Evolutionary conservation across 768 basidiomycete genomes (phyloP).

Genomic region (Boletus fagicola): DNA sequence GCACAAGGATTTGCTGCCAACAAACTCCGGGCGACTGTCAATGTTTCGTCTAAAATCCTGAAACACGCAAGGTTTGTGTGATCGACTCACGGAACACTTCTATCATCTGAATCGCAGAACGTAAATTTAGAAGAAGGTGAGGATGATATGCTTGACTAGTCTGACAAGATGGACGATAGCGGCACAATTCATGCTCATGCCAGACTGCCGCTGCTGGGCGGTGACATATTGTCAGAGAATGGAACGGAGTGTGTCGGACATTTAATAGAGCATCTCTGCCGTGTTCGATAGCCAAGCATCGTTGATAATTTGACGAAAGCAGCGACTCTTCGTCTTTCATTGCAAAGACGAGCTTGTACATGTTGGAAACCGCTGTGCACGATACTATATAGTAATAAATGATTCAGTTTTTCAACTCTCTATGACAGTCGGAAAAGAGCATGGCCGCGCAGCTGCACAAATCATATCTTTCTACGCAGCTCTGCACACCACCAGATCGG

Average conservation of each 20-base stretch:
- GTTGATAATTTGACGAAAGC: not conserved
- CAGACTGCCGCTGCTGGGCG: not conserved
- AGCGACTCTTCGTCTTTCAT: not conserved
- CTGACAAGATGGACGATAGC: not conserved
- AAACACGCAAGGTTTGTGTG: not conserved
- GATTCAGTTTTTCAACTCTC: too few species aligned
- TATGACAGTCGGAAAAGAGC: not conserved
- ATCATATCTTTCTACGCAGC: conserved; percentile 33
- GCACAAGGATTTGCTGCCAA: too few species aligned
- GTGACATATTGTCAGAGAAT: not conserved
- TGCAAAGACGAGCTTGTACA: not conserved
- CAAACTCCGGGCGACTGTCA: not conserved
- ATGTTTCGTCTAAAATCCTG: not conserved
- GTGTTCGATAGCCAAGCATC: not conserved
- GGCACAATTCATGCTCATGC: not conserved
- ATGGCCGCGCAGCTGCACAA: not conserved
- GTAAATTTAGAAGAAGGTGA: not conserved
- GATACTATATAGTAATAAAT: too few species aligned
- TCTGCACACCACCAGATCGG: conserved; percentile 93
- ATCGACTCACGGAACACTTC: not conserved
- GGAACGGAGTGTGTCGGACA: not conserved
- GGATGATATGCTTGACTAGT: too few species aligned
- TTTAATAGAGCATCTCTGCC: not conserved
- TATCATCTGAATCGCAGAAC: not conserved
- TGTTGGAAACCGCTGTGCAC: not conserved